These are phyloP conservation scores for Pseudocercospora vitis DNA, from an alignment of 2,329 filamentous ascomycete species.

Conservation along the genomic window DNA sequence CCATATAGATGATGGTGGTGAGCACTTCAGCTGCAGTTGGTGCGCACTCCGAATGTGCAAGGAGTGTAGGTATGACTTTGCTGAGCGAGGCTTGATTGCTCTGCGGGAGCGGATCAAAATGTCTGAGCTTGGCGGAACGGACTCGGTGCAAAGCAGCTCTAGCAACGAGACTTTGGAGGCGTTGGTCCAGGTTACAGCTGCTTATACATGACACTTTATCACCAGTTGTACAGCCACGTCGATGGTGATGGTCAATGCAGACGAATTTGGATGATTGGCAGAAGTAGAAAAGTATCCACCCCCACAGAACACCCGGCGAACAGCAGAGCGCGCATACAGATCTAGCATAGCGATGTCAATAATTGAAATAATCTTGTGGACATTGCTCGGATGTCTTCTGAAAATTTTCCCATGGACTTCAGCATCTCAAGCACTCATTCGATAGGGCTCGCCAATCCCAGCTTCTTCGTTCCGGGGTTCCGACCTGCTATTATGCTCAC, in stretches of 20 bases:
- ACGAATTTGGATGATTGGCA: conserved; percentile 1
- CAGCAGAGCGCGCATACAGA: background rate
- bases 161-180: conserved; percentile 15
- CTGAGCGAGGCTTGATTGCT: conserved; percentile 25
- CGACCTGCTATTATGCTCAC: no score
- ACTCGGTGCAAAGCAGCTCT: conserved; percentile 13
- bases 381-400: no score
- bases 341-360: no score
- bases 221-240: background rate
- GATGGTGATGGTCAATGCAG: background rate
- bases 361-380: no score
- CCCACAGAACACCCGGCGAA: background rate
- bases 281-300: no score
- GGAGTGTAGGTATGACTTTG: conserved; percentile 31
- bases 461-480: no score
- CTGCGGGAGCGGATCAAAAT: conserved; percentile 27
- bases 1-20: conserved; percentile 35
- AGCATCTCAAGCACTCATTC: no score
- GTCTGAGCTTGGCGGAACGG: conserved; percentile 17
- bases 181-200: conserved; percentile 7
- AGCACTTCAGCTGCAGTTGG: conserved; percentile 37
- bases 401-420: no score
- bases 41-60: conserved; percentile 37
- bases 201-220: background rate
- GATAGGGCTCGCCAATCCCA: no score